Conservation (phyloP, 495 filamentous ascomycete genomes). For the Hypomontagnella submonticulosa region DNA sequence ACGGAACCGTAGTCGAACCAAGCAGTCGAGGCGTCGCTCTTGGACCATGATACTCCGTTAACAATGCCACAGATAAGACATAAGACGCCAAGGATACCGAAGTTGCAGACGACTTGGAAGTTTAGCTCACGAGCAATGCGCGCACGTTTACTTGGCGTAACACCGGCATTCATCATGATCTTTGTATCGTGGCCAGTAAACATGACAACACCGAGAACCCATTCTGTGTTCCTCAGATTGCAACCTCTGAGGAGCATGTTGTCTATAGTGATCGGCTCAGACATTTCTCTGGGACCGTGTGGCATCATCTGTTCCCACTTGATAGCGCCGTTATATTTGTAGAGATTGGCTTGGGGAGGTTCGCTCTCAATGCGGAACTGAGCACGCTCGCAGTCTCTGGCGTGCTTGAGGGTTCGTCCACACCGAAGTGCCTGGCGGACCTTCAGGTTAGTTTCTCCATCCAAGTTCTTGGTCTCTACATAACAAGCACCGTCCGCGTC, state of each 20-base stretch:
- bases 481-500: slow-evolving; percentile 96
- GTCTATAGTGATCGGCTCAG: slow-evolving; percentile 93
- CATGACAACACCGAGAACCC: slow-evolving; percentile 93
- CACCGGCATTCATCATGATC: slow-evolving; percentile 99
- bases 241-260: slow-evolving; percentile 94
- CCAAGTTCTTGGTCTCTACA: slow-evolving; percentile 97
- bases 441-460: slow-evolving; percentile 98
- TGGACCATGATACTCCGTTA: slow-evolving; percentile 83
- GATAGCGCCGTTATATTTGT: slow-evolving; percentile 89
- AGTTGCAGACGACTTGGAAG: slow-evolving; percentile 98
- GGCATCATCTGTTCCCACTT: slow-evolving; percentile 83
- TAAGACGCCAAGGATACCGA: slow-evolving; percentile 88
- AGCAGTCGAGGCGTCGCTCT: slow-evolving; percentile 75
- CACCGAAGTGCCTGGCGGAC: slow-evolving; percentile 91
- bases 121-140: slow-evolving; percentile 92
- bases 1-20: slow-evolving; percentile 91
- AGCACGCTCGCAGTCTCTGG: slow-evolving; percentile 87
- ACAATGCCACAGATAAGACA: slow-evolving; percentile 87
- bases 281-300: slow-evolving; percentile 76
- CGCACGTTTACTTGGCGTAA: slow-evolving; percentile 94
- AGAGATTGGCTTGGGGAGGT: slow-evolving; percentile 89
- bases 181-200: slow-evolving; percentile 98
- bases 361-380: slow-evolving; percentile 93
- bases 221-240: slow-evolving; percentile 94
- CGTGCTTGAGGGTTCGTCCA: slow-evolving; percentile 85